These are phyloP conservation scores for Scopulariopsis brevicaulis DNA, from an alignment of 2,329 filamentous ascomycete genomes.

Conservation along the genomic window DNA sequence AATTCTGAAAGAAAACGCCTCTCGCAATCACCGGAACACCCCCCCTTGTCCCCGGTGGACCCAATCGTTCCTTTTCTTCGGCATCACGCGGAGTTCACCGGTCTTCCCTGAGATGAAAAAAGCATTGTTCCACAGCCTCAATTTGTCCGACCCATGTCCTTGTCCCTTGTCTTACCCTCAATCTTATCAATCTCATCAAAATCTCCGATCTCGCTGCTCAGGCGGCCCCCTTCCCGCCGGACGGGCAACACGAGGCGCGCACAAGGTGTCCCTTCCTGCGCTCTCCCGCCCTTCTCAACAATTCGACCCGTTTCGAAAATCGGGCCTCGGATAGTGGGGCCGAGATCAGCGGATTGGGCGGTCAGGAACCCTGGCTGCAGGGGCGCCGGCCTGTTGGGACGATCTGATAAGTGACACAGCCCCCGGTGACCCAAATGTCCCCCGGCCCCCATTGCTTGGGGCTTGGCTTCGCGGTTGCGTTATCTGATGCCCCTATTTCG, in stretches of 20 bases:
- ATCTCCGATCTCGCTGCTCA: background rate
- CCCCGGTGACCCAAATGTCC: background rate
- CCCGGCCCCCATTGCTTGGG: background rate
- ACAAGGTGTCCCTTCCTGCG: background rate
- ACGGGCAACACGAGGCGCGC: background rate
- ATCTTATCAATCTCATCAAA: constrained; percentile 2
- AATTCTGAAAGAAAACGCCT: background rate
- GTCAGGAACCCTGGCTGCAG: background rate
- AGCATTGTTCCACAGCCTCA: background rate
- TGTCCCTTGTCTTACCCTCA: background rate
- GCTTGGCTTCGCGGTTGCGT: background rate
- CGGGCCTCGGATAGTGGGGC: background rate
- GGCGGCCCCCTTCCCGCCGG: background rate
- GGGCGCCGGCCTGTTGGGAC: background rate
- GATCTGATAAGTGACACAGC: background rate
- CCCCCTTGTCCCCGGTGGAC: background rate
- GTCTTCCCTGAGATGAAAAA: background rate
- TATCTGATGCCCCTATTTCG: background rate
- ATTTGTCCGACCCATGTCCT: background rate
- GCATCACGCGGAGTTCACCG: background rate
- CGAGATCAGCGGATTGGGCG: background rate
- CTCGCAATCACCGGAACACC: background rate
- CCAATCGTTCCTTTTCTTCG: background rate
- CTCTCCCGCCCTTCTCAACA: background rate
- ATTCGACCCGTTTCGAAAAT: background rate